Evolutionary conservation across 805 yeast genomes (phyloP), one percentile per base, ranked within the genome.

Genomic region (Starmerella vaccinii): DNA sequence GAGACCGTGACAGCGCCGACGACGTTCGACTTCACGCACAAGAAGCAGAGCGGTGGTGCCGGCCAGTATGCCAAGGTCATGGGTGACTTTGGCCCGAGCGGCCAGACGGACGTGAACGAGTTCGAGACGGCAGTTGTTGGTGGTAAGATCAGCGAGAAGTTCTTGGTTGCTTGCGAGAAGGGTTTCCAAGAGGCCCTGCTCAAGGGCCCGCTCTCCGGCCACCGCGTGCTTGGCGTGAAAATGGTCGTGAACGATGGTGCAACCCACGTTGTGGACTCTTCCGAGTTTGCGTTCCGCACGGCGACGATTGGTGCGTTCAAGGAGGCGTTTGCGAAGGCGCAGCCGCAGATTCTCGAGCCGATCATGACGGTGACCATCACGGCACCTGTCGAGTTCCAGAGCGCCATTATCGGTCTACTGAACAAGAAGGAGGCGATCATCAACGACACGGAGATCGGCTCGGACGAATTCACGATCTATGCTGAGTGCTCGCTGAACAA

Each of bases 11-110:
- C 84, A 33, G 66, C 76, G 2, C 72, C 84, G 38, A 76, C 90
- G 27, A 74, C 79, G 13, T 90, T 92, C 64, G 97, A 92, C 67
- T 87, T 82, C 71, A 83, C 95, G 26, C 97, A 90, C 75, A 92
- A 92, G 77, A 90, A 88, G 67, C 99, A 92, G 74, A 78, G 90
- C 64, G 99, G 99, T 69, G 99, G 99, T 78, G 95, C 97, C 58
- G 99, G 99, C 71, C 99, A 92, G 75, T 92, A 81, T 66, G 98
- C 95, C 69, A 82, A 89, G 72, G 96, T 90, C 63, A 83, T 88
- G 68, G 97, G 99, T 66, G 76, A 73, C 51, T 67, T 89, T 70
- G 69, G 74, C 6, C 80, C 88, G 49, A 65, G 77, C 44, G 84
- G 76, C 47, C 46, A 50, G 8, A 58, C 53, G 15, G 61, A 63